These are phyloP conservation scores for Mycena galericulata DNA, from an alignment of 768 basidiomycete genomes.

Conservation along the genomic window DNA sequence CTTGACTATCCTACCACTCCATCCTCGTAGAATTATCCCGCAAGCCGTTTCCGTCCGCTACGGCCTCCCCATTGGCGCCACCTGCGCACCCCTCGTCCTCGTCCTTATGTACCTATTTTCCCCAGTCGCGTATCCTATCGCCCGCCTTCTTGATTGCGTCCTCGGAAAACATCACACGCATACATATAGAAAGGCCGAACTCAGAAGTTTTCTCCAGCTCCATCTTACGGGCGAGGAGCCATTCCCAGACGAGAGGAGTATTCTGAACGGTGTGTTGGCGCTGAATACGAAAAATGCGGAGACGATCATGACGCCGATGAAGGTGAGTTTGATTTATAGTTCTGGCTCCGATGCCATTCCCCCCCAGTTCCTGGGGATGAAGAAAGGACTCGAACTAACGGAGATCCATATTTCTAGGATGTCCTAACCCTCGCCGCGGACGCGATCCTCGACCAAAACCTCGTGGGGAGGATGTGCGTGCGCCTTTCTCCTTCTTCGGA, in stretches of 20 bases:
- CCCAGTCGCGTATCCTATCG: slow-evolving; percentile 86
- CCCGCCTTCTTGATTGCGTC: slow-evolving; percentile 83
- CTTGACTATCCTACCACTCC: background rate
- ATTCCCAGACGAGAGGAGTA: slow-evolving; percentile 82
- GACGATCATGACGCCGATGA: slow-evolving; percentile 86
- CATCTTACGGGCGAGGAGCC: slow-evolving; percentile 84
- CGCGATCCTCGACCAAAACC: slow-evolving; percentile 80
- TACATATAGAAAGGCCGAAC: slow-evolving; percentile 80
- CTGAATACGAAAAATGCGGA: slow-evolving; percentile 82
- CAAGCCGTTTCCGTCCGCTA: slow-evolving; percentile 83
- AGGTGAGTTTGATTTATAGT: slow-evolving; percentile 57
- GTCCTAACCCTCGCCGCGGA: slow-evolving; percentile 85
- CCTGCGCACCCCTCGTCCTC: slow-evolving; percentile 81
- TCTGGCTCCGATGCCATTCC: slow-evolving; percentile 36
- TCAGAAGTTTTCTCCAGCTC: slow-evolving; percentile 84
- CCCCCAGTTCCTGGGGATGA: background rate
- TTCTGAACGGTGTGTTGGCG: slow-evolving; percentile 84
- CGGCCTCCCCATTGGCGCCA: slow-evolving; percentile 84
- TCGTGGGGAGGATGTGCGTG: slow-evolving; percentile 79
- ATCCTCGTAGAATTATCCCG: slow-evolving; percentile 67
- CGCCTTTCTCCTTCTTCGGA: background rate
- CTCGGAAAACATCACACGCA: slow-evolving; percentile 80
- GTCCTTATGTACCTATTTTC: slow-evolving; percentile 78
- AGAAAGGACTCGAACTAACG: no score
- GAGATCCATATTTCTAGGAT: no score